Conservation (phyloP, 805 yeast genomes). For the Zygoascus biomembranicola region DNA sequence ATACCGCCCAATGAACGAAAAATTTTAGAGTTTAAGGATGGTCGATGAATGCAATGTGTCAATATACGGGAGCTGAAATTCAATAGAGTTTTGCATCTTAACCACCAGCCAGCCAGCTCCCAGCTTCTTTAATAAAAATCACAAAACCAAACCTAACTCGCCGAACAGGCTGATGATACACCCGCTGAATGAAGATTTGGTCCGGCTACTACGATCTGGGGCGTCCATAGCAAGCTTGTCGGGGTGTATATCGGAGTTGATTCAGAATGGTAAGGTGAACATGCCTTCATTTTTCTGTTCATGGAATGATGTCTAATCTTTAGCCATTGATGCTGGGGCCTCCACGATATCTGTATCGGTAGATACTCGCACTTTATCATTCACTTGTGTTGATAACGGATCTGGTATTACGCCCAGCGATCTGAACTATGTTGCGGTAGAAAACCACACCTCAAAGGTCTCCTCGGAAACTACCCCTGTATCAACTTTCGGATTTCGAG, state of each 20-base stretch:
- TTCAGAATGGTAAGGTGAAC: conserved; percentile 8
- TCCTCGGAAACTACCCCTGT: conserved; percentile 24
- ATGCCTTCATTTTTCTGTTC: background rate
- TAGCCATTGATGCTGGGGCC: conserved; percentile 16
- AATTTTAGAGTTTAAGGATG: no score
- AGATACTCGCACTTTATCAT: conserved; percentile 3
- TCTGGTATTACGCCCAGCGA: conserved; percentile 44
- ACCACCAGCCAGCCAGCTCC: no score
- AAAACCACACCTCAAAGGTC: conserved; percentile 42
- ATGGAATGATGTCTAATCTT: no score
- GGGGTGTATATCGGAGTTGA: conserved; percentile 10
- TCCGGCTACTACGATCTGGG: no score
- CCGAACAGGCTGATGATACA: no score
- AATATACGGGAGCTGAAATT: no score
- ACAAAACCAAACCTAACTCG: no score
- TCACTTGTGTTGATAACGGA: conserved; percentile 52
- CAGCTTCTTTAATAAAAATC: no score
- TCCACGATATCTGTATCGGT: conserved; percentile 6
- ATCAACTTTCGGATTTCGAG: conserved; percentile 29
- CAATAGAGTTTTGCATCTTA: no score
- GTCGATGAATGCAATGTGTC: no score
- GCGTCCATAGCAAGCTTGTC: conserved; percentile 3
- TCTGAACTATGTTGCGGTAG: conserved; percentile 34
- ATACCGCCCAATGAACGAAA: no score
- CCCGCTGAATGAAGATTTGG: no score